Base-by-base conservation (phyloP, 495 filamentous ascomycete species). In the Apiosordaria backusii region DNA sequence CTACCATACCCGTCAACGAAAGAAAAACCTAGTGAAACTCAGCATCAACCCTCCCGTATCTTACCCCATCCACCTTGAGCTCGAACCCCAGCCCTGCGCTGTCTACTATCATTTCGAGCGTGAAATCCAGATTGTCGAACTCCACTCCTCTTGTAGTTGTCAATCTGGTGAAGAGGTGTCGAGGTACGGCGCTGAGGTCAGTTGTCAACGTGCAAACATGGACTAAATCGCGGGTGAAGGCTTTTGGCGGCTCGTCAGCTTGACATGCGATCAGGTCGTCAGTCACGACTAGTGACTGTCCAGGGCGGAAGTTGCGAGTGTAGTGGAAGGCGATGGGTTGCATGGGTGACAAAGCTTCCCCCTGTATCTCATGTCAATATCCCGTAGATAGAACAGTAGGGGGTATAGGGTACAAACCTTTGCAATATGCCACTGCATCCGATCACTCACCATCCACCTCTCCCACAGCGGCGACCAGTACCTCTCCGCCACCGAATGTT, bases 401-500 rank as follows among this genome's bases (percentile, higher is more conserved):
- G 19, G 29, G 54, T 52, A 29, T 24, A 61, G 21, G 40, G 35
- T 26, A 73, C 80, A 71, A 66, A 89, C 88, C 81, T 88, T 90
- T 13, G 86, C 84, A 74, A 89, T 90, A 77, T 90, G 89, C 89
- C 89, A 92, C 70, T 91, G 88, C 89, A 92, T 91, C 58, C 89
- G 81, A 76, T 92, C 89, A 63, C 81, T 85, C 18, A 92, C 88
- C 89, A 92, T 92, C 88, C 88, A 92, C 29, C 89, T 73, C 75
- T 92, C 89, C 89, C 89, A 92, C 45, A 92, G 68, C 15, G 89
- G 89, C 64, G 82, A 86, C 89, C 89, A 92, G 70, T 92, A 92
- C 50, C 89, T 75, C 67, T 92, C 89, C 27, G 75, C 80, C 6
- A 90, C 82, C 18, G 82, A 80, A 71, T 92, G 89, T 65, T 87